Conservation (phyloP, 345 rosid genomes). For the Excoecaria cochinchinensis region DNA sequence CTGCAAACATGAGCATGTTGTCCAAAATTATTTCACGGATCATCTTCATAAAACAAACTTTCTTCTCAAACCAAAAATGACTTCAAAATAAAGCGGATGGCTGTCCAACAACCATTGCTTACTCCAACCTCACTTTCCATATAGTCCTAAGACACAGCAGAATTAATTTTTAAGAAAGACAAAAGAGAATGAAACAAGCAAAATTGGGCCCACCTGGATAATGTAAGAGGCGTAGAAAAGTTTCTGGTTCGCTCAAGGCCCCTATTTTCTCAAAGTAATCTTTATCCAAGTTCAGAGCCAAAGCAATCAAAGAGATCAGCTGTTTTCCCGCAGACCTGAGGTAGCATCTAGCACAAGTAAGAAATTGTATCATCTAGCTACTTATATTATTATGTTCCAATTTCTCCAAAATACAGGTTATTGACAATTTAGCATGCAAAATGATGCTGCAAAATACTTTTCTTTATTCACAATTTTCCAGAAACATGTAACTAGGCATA, state of each 20-base stretch:
- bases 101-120: background rate
- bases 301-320: constrained; percentile 58
- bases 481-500: background rate
- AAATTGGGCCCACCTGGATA: constrained; percentile 56
- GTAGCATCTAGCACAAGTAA: constrained; percentile 12
- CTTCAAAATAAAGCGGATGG: background rate
- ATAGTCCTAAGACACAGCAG: background rate
- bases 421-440: background rate
- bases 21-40: background rate
- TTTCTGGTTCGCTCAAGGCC: constrained; percentile 43
- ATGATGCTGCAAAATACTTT: background rate
- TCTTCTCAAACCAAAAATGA: background rate
- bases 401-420: background rate
- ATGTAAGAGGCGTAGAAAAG: constrained; percentile 58
- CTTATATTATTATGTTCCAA: background rate
- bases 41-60: background rate
- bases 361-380: background rate
- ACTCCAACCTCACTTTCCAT: background rate
- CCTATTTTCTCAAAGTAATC: constrained; percentile 62
- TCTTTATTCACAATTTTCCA: background rate
- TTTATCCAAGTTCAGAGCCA: constrained; percentile 69
- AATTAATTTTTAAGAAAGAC: background rate
- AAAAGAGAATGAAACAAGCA: constrained; percentile 2
- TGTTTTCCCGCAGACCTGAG: constrained; percentile 55
- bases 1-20: background rate